Conservation (phyloP, 2,329 filamentous ascomycete species). For the Phialophora verrucosa region DNA sequence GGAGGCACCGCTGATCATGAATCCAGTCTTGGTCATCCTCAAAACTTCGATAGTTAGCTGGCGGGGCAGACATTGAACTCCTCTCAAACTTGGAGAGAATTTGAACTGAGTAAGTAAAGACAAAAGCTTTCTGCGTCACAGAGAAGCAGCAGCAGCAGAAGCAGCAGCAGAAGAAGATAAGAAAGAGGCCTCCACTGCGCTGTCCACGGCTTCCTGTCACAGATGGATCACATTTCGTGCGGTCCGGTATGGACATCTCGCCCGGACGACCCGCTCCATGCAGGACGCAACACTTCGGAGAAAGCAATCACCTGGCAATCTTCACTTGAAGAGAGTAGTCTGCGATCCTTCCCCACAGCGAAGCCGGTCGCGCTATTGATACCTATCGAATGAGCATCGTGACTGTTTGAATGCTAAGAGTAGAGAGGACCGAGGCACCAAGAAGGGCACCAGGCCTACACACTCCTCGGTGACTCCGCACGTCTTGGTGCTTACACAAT, state of each 20-base stretch:
- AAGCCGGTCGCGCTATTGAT: too few relatives aligned
- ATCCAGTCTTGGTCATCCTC: background rate
- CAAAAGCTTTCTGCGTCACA: background rate
- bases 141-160: background rate
- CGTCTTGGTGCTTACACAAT: background rate
- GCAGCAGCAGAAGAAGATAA: background rate
- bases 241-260: background rate
- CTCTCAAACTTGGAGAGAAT: background rate
- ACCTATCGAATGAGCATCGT: too few relatives aligned
- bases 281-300: background rate
- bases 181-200: background rate
- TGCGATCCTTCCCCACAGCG: constrained; percentile 1
- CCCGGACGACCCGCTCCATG: background rate
- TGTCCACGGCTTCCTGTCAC: background rate
- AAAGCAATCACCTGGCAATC: background rate
- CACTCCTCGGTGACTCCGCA: background rate
- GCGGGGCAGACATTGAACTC: background rate
- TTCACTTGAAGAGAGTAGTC: background rate
- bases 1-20: background rate
- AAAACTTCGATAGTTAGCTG: background rate
- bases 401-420: background rate
- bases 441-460: background rate
- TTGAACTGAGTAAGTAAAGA: background rate
- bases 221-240: background rate
- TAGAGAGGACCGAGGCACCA: background rate